phyloP scores from a whole-genome alignment of 2,329 filamentous ascomycete species.

The Fonsecaea erecta region DNA sequence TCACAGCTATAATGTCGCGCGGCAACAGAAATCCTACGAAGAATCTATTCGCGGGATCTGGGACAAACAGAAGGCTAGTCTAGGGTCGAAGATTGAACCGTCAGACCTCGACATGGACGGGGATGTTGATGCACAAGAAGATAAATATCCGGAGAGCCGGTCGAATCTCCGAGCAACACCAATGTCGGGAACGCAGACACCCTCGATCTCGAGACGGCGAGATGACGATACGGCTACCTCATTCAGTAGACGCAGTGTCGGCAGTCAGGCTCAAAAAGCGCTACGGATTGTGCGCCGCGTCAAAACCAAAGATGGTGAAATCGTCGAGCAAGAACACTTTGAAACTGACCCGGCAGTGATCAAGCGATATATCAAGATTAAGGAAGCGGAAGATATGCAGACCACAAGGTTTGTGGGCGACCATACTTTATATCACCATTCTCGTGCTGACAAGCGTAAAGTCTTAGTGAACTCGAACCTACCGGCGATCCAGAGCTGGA shows the following conservation, averaged over 20 bases:
- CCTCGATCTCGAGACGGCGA: constrained; percentile 55
- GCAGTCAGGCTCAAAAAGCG: constrained; percentile 64
- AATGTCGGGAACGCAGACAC: constrained; percentile 68
- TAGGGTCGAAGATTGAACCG: constrained; percentile 72
- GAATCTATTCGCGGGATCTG: constrained; percentile 90
- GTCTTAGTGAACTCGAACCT: constrained; percentile 48
- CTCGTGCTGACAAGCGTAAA: constrained; percentile 24
- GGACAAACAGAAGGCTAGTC: constrained; percentile 80
- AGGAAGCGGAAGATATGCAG: constrained; percentile 71
- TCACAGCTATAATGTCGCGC: constrained; percentile 96
- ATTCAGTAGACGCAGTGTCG: constrained; percentile 72
- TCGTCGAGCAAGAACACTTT: constrained; percentile 65
- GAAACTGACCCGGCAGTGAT: constrained; percentile 81
- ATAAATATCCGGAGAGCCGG: constrained; percentile 47
- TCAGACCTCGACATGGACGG: constrained; percentile 74
- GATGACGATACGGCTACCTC: constrained; percentile 81
- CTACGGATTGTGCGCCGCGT: constrained; percentile 69
- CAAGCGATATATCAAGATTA: constrained; percentile 80
- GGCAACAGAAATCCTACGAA: constrained; percentile 89
- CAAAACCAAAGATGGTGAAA: constrained; percentile 62
- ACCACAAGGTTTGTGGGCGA: constrained; percentile 68
- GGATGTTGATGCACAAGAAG: constrained; percentile 56
- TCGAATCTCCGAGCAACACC: constrained; percentile 60
- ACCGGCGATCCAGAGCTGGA: constrained; percentile 72
- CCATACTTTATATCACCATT: not conserved